Conservation (phyloP, 2,329 filamentous ascomycete genomes). For the Ceratocystis eucalypticola region DNA sequence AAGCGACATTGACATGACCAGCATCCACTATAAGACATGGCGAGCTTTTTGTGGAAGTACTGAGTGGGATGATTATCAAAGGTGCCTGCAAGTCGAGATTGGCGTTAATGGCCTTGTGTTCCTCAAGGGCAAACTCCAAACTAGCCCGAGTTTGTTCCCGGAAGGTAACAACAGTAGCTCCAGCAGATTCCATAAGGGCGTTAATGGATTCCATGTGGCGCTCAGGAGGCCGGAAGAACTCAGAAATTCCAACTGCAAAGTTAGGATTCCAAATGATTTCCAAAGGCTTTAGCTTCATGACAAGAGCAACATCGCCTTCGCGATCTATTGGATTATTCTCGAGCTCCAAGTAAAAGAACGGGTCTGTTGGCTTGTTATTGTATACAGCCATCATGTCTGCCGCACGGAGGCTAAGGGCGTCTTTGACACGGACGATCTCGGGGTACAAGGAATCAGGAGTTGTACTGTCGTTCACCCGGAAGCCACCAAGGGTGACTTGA, state of each 20-base stretch:
- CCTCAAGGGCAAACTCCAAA: conserved; percentile 87
- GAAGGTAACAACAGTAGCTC: conserved; percentile 87
- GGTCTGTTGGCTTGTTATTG: conserved; percentile 36
- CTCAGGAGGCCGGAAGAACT: conserved; percentile 93
- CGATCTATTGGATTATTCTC: conserved; percentile 92
- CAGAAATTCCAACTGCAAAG: conserved; percentile 77
- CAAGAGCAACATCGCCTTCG: conserved; percentile 79
- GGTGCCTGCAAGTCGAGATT: conserved; percentile 91
- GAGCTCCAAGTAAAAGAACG: conserved; percentile 83
- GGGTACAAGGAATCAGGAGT: conserved; percentile 83
- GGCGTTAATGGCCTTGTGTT: conserved; percentile 96
- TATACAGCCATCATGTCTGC: not conserved
- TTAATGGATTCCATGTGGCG: conserved; percentile 97
- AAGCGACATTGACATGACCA: conserved; percentile 87
- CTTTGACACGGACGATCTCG: conserved; percentile 92
- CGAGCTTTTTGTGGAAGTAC: conserved; percentile 65
- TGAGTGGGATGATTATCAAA: conserved; percentile 90
- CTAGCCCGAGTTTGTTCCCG: conserved; percentile 91
- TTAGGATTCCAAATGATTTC: conserved; percentile 97
- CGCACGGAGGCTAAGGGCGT: conserved; percentile 40
- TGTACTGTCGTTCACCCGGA: conserved; percentile 91
- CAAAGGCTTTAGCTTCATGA: conserved; percentile 82
- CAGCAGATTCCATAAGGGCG: conserved; percentile 87
- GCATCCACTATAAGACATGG: conserved; percentile 91
- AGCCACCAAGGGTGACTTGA: conserved; percentile 78